Evolutionary conservation across 2,329 filamentous ascomycete species (phyloP).

Genomic region (Penicillium sp.): DNA sequence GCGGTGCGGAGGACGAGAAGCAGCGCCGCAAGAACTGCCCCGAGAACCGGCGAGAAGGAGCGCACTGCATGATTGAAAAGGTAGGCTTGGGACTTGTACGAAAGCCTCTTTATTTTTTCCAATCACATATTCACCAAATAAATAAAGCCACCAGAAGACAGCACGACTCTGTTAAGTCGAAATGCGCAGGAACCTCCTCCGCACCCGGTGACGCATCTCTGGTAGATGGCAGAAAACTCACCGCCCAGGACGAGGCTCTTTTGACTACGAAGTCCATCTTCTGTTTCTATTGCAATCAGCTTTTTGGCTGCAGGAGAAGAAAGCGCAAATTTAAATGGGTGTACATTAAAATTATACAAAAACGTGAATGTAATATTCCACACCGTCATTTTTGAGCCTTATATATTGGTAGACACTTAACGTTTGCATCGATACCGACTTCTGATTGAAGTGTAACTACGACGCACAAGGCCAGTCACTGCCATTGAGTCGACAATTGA

Average conservation of each 20-base stretch:
- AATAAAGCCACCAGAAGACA: neutral
- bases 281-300: too few relatives aligned
- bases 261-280: too few relatives aligned
- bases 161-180: neutral
- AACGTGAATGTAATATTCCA: too few relatives aligned
- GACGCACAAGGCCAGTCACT: too few relatives aligned
- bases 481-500: too few relatives aligned
- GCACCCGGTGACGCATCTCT: neutral
- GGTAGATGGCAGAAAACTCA: constrained; percentile 6
- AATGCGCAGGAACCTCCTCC: neutral
- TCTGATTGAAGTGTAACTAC: too few relatives aligned
- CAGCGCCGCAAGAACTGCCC: constrained; percentile 32
- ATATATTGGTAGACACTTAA: too few relatives aligned
- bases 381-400: too few relatives aligned
- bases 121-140: neutral
- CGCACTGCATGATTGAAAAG: constrained; percentile 26
- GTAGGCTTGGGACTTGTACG: constrained; percentile 1
- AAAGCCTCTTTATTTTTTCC: neutral
- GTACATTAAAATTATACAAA: too few relatives aligned
- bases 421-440: too few relatives aligned
- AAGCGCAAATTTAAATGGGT: too few relatives aligned
- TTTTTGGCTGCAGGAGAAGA: too few relatives aligned
- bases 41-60: constrained; percentile 20
- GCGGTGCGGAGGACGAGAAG: constrained; percentile 48
- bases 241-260: neutral